phyloP scores from a whole-genome alignment of 345 rosid genomes.

The Gynandropsis gynandra region DNA sequence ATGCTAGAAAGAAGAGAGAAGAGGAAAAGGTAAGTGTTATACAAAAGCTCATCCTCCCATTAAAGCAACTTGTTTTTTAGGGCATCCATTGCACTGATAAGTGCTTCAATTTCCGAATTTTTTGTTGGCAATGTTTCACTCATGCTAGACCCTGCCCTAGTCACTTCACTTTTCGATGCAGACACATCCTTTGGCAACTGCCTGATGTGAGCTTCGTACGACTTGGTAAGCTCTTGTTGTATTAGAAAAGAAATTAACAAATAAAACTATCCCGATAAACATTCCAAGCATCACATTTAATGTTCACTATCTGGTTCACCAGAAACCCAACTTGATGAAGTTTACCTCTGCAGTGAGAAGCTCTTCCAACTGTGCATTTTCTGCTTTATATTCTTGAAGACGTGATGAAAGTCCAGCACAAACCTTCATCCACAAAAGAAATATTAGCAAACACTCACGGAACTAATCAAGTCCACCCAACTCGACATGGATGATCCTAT shows the following conservation, averaged over 20 bases:
- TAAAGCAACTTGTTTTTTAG: slow-evolving; percentile 75
- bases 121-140: slow-evolving; percentile 82
- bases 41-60: slow-evolving; percentile 83
- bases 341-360: slow-evolving; percentile 93
- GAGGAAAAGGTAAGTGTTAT: slow-evolving; percentile 66
- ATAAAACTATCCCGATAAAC: slow-evolving; percentile 17
- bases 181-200: slow-evolving; percentile 83
- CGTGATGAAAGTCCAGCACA: slow-evolving; percentile 95
- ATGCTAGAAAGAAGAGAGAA: no score
- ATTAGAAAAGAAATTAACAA: slow-evolving; percentile 22
- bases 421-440: slow-evolving; percentile 43
- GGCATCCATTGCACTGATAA: slow-evolving; percentile 63
- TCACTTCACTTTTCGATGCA: slow-evolving; percentile 61
- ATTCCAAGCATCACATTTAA: slow-evolving; percentile 14
- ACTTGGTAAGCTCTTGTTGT: slow-evolving; percentile 93
- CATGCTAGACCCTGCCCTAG: slow-evolving; percentile 78
- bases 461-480: not conserved
- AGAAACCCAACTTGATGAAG: slow-evolving; percentile 1
- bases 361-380: slow-evolving; percentile 98
- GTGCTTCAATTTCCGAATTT: slow-evolving; percentile 85
- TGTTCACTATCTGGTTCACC: slow-evolving; percentile 9
- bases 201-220: slow-evolving; percentile 73
- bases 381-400: slow-evolving; percentile 92
- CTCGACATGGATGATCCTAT: slow-evolving; percentile 11
- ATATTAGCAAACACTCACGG: slow-evolving; percentile 6